Percentiles rank a stretch among this genome's conserved stretches.
These are phyloP conservation scores for Dactylellina haptotyla DNA, from an alignment of 2,329 filamentous ascomycete genomes.

Conservation along the genomic window DNA sequence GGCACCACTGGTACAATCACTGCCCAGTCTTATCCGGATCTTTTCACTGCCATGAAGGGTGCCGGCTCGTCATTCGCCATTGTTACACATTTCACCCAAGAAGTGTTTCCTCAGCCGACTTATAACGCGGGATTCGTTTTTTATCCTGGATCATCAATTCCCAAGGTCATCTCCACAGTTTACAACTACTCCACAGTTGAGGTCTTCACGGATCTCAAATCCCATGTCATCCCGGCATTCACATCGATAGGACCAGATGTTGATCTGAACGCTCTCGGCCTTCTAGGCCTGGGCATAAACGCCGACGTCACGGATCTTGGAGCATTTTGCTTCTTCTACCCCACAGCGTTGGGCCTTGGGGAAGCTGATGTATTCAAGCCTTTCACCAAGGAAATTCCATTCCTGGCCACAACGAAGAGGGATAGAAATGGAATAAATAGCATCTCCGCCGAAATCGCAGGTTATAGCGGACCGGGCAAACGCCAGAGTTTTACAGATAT, in stretches of 20 bases:
- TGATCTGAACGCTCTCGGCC: not conserved
- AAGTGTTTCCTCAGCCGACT: constrained; percentile 7
- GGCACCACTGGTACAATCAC: constrained; percentile 40
- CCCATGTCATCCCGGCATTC: constrained; percentile 41
- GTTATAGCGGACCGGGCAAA: constrained; percentile 18
- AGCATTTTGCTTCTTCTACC: constrained; percentile 45
- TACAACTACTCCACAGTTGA: constrained; percentile 35
- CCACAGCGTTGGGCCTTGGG: not conserved
- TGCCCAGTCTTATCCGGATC: constrained; percentile 19
- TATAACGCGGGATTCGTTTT: constrained; percentile 47
- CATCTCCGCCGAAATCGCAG: constrained; percentile 35
- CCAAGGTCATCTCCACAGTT: constrained; percentile 12
- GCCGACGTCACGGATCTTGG: constrained; percentile 18
- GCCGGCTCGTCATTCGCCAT: constrained; percentile 43
- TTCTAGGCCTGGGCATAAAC: not conserved
- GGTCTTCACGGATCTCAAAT: constrained; percentile 4
- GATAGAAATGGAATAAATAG: constrained; percentile 25
- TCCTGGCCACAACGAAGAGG: not conserved
- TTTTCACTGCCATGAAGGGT: constrained; percentile 49
- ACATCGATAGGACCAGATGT: constrained; percentile 29
- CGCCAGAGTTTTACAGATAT: constrained; percentile 49
- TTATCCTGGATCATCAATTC: constrained; percentile 24
- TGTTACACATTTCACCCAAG: constrained; percentile 42
- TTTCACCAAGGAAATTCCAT: constrained; percentile 28
- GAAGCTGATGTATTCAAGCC: constrained; percentile 41